phyloP scores from a whole-genome alignment of 257 asterid species.

The Solanum chaucha region DNA sequence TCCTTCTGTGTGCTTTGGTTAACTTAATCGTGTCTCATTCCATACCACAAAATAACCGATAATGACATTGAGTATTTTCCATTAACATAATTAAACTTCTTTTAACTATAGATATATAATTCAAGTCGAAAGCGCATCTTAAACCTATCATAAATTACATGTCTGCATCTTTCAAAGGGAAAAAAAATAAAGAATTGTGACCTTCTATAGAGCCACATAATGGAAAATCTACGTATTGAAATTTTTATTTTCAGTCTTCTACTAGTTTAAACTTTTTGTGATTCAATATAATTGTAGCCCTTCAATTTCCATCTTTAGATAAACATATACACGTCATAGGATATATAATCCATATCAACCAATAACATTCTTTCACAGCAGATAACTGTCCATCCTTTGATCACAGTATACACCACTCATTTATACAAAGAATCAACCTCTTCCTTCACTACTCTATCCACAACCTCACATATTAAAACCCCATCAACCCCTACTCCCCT shows the following conservation, averaged over 20 bases:
- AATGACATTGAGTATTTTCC: neutral
- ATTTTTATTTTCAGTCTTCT: neutral
- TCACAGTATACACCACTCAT: conserved; percentile 32
- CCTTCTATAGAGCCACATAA: neutral
- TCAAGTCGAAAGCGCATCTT: neutral
- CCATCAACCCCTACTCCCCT: neutral
- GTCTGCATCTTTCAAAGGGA: neutral
- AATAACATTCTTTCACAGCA: conserved; percentile 9
- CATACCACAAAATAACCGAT: neutral
- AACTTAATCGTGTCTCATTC: neutral
- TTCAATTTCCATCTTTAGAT: conserved; percentile 12
- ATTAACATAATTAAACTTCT: neutral
- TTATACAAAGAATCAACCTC: neutral
- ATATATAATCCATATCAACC: conserved; percentile 26
- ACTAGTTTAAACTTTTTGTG: neutral
- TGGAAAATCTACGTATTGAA: neutral
- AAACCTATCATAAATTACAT: neutral
- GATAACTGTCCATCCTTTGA: conserved; percentile 13
- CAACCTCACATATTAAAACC: conserved; percentile 23
- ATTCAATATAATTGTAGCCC: neutral
- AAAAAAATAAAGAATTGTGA: neutral
- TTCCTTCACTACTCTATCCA: neutral
- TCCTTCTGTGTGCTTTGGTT: neutral
- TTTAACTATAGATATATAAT: neutral
- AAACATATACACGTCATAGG: conserved; percentile 24